Base-by-base conservation (phyloP, 257 asterid species). In the Penstemon barbatus region DNA sequence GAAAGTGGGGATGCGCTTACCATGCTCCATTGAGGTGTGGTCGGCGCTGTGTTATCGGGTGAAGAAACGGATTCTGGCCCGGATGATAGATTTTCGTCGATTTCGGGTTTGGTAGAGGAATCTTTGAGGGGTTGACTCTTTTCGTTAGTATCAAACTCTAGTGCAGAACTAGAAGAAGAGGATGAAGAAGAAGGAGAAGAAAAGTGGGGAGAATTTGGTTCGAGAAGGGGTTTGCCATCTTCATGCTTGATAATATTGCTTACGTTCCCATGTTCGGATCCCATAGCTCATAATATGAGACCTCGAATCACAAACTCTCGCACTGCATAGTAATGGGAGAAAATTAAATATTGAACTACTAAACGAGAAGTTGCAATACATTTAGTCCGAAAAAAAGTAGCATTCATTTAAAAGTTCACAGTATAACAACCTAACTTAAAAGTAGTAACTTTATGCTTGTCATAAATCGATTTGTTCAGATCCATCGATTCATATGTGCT, bases 261-360 rank as follows among this genome's bases (percentile, higher is more conserved):
- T 64, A 50, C 75, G n/a, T 33, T 62, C 4, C n/a, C 73, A 36
- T 44, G 61, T 59, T 77, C 77, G 10, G 77, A 44, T 70, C 81
- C 90, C 92, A 88, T 83, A 25, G 56, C 13, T 74, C 57, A 74
- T 67, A 53, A 41, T 61, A 5, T 33, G 58, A 48, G 39, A 36
- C 39, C 9, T 19, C 13, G 8, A 18, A n/a, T 33, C 7, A 5
- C 6, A 19, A 46, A 46, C 40, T 7, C 6, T 18, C 18, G 11
- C 38, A 53, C 69, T 49, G 57, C 45, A 68, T 6, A 13, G 4
- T 12, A 15, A 66, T 7, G 13, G 1, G 2, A 40, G 43, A 37
- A 61, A 40, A n/a, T 13, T 7, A 37, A 60, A 60, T 3, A 60
- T 8, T 10, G 4, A 46, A 8, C 13, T 39, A 60, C 0, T 2